Evolutionary conservation across 352 stramenopile genomes (phyloP).

Genomic region (Globisporangium paddicum): DNA sequence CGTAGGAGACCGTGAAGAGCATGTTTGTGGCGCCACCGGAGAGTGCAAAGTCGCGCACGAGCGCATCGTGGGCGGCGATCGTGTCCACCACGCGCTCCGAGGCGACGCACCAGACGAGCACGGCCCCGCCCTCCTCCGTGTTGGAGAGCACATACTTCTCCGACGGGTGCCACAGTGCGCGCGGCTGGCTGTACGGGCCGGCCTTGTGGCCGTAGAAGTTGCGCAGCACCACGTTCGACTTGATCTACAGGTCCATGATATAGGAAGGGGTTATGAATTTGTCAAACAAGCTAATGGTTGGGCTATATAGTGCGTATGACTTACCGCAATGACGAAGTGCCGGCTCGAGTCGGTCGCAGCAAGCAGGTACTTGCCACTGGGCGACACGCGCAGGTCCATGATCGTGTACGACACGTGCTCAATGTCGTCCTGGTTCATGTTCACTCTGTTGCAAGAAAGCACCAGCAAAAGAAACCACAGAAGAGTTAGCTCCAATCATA

Average conservation of each 20-base stretch:
- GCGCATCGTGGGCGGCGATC: slow-evolving; percentile 59
- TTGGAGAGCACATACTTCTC: slow-evolving; percentile 86
- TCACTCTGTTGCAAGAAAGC: slow-evolving; percentile 43
- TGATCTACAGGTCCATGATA: slow-evolving; percentile 28
- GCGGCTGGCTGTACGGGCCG: slow-evolving; percentile 75
- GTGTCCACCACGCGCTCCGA: slow-evolving; percentile 73
- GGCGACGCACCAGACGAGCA: slow-evolving; percentile 75
- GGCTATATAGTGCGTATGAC: neutral
- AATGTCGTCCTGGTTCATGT: slow-evolving; percentile 85
- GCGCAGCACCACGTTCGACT: slow-evolving; percentile 55
- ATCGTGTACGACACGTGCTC: slow-evolving; percentile 88
- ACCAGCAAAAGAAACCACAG: neutral
- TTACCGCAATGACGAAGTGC: slow-evolving; percentile 74
- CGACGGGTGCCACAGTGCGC: slow-evolving; percentile 66
- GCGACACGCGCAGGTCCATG: slow-evolving; percentile 74
- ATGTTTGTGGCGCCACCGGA: slow-evolving; percentile 6
- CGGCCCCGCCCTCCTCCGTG: slow-evolving; percentile 53
- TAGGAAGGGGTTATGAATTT: neutral
- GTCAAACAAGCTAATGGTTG: neutral
- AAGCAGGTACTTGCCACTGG: slow-evolving; percentile 72
- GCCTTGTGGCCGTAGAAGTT: slow-evolving; percentile 86
- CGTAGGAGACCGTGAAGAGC: slow-evolving; percentile 74
- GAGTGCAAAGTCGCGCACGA: slow-evolving; percentile 46
- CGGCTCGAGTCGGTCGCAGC: slow-evolving; percentile 78
- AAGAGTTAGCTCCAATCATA: neutral